Conservation (phyloP, 2,329 filamentous ascomycete species). For the Xylariaceae sp. region DNA sequence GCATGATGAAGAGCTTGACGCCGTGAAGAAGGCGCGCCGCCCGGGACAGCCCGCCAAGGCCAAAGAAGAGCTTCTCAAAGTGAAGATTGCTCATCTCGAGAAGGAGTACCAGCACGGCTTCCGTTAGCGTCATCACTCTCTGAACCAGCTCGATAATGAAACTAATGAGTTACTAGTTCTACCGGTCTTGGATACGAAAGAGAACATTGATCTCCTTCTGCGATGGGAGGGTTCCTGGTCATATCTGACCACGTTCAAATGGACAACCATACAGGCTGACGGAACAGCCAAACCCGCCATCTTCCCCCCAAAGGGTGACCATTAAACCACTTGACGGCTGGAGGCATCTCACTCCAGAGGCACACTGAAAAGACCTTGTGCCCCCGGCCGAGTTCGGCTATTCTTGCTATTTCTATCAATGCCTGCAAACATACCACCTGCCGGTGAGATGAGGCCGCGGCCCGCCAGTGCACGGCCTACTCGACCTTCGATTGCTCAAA, state of each 20-base stretch:
- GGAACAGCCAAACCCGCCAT: slow-evolving; percentile 63
- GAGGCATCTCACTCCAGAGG: slow-evolving; percentile 6
- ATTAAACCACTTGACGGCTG: slow-evolving; percentile 19
- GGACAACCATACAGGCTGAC: slow-evolving; percentile 64
- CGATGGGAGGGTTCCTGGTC: slow-evolving; percentile 83
- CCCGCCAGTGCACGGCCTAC: slow-evolving; percentile 16
- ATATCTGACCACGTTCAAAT: slow-evolving; percentile 68
- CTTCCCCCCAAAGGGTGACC: slow-evolving; percentile 65
- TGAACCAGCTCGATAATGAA: slow-evolving; percentile 12
- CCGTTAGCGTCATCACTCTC: slow-evolving; percentile 45
- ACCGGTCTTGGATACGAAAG: slow-evolving; percentile 66
- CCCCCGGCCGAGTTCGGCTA: slow-evolving; percentile 26
- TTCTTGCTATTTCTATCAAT: slow-evolving; percentile 28
- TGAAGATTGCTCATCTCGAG: slow-evolving; percentile 64
- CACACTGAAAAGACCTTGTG: slow-evolving; percentile 11
- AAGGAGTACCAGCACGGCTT: slow-evolving; percentile 82
- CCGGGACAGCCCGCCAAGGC: slow-evolving; percentile 73
- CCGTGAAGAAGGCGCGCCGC: slow-evolving; percentile 63
- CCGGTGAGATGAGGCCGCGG: slow-evolving; percentile 21
- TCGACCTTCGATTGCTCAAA: slow-evolving; percentile 10
- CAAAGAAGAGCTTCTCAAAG: slow-evolving; percentile 70
- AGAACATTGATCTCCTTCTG: slow-evolving; percentile 60
- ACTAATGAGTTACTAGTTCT: slow-evolving; percentile 45
- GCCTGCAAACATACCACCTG: slow-evolving; percentile 25
- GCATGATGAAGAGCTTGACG: slow-evolving; percentile 64